Evolutionary conservation across 1,284 basidiomycete species (phyloP).

Genomic region (Fistulina hepatica): DNA sequence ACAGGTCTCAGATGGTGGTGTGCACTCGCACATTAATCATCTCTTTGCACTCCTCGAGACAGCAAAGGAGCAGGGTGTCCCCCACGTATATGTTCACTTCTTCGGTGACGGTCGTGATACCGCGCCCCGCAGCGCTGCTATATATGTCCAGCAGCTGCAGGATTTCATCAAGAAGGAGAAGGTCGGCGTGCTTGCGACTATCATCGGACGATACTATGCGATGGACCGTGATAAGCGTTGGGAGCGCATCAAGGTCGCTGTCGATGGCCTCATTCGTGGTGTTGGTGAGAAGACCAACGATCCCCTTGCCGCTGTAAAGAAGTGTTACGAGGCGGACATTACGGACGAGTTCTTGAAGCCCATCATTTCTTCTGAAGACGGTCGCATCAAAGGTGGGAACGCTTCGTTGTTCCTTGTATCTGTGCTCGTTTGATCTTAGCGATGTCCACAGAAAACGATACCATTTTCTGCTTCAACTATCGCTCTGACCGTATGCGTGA

Average conservation of each 20-base stretch:
- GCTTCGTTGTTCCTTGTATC: slow-evolving; percentile 15
- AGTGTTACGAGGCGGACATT: slow-evolving; percentile 69
- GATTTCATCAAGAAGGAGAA: slow-evolving; percentile 70
- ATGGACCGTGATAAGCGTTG: slow-evolving; percentile 95
- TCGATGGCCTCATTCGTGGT: slow-evolving; percentile 73
- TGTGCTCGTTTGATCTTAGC: neutral
- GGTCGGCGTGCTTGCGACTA: slow-evolving; percentile 66
- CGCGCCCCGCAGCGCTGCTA: slow-evolving; percentile 66
- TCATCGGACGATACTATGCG: slow-evolving; percentile 84
- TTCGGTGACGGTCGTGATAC: slow-evolving; percentile 88
- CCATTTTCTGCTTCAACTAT: slow-evolving; percentile 91
- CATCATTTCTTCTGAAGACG: slow-evolving; percentile 74
- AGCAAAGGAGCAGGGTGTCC: slow-evolving; percentile 75
- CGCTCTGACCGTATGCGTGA: slow-evolving; percentile 91
- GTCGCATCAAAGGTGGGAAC: slow-evolving; percentile 76
- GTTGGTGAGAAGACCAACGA: slow-evolving; percentile 47
- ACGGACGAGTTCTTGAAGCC: slow-evolving; percentile 94
- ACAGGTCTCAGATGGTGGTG: slow-evolving; percentile 83
- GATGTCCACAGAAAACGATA: slow-evolving; percentile 45
- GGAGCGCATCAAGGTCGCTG: slow-evolving; percentile 82
- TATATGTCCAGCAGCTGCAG: slow-evolving; percentile 65
- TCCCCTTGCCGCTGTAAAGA: slow-evolving; percentile 46
- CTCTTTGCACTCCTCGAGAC: slow-evolving; percentile 80
- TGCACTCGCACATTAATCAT: slow-evolving; percentile 88
- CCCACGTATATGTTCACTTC: slow-evolving; percentile 82